Percentiles rank a stretch among this genome's conserved stretches.
phyloP scores from a whole-genome alignment of 805 yeast species.

The Zygosaccharomyces rouxii region DNA sequence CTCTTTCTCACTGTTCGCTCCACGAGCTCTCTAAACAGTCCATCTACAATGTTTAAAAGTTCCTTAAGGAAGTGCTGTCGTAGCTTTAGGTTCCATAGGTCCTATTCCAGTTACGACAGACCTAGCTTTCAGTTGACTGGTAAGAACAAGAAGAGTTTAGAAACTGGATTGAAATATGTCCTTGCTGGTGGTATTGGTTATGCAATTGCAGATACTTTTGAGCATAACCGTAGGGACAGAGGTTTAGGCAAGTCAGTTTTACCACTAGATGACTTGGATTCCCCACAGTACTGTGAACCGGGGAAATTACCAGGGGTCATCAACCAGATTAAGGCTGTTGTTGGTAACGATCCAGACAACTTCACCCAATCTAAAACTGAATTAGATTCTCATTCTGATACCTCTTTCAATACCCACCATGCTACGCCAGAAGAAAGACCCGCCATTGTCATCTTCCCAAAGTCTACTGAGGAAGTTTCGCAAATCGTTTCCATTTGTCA shows the following conservation, averaged over 20 bases:
- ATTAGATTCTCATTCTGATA: slow-evolving; percentile 52
- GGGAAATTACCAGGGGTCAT: slow-evolving; percentile 40
- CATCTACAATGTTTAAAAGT: background rate
- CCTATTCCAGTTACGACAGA: background rate
- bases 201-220: slow-evolving; percentile 9
- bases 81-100: background rate
- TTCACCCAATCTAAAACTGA: slow-evolving; percentile 37
- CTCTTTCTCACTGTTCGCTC: too few species aligned
- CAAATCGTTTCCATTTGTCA: slow-evolving; percentile 58
- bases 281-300: slow-evolving; percentile 32
- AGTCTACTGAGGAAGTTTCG: slow-evolving; percentile 62
- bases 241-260: slow-evolving; percentile 16
- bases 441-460: slow-evolving; percentile 55
- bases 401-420: slow-evolving; percentile 60
- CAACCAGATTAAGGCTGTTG: slow-evolving; percentile 36
- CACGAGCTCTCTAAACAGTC: background rate
- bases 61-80: slow-evolving; percentile 1
- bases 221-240: slow-evolving; percentile 3
- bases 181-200: slow-evolving; percentile 14
- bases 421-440: slow-evolving; percentile 58
- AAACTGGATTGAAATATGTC: slow-evolving; percentile 1
- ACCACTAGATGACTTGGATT: slow-evolving; percentile 17
- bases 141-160: background rate
- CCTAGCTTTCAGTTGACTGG: slow-evolving; percentile 6
- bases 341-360: slow-evolving; percentile 38